Evolutionary conservation across 106 monocot species (phyloP), one percentile per base, ranked within the genome.

Genomic region (Platanthera guangdongensis): DNA sequence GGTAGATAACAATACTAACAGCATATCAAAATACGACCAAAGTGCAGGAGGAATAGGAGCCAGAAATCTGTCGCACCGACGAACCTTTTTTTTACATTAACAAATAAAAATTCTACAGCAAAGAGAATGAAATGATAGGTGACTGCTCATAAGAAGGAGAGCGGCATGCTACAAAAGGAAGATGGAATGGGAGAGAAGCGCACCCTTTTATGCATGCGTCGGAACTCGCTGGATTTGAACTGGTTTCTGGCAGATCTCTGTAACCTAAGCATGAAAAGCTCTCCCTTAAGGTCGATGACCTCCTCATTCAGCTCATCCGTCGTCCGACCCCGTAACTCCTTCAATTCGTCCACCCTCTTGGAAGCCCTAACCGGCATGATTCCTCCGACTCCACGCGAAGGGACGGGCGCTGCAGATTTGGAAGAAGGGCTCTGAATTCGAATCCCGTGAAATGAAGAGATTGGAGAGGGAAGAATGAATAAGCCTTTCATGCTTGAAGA

Each of bases 291-390:
- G 73, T 97, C 97, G 53, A 94, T 67, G n/a, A 97, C 86, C 84
- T 94, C 97, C 82, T 97, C 97, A 46, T 94, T 89, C 51, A 97
- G 81, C 78, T 87, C 87, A 51, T 97, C 93, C 32, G 94, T 94
- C 18, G 82, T 77, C 86, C 83, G 94, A 6, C 50, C 68, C 76
- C 97, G 77, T 2, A 99, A 88, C 28, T 89, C 94, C 82, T 93
- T 85, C 85, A 94, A 8, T 80, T 94, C 91, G 81, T 88, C 87
- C 85, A 85, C 88, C 73, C 91, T 94, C 88, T 97, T 94, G 75
- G 86, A 86, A 91, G 94, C 91, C 80, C 70, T 83, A 74, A 81
- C 81, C 72, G 68, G 71, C 72, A 74, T 72, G 25, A 45, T 9
- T 45, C 73, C 51, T 9, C 76, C 57, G 16, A 25, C 50, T 5